phyloP scores from a whole-genome alignment of 345 rosid species.

The Salix koriyanagi region DNA sequence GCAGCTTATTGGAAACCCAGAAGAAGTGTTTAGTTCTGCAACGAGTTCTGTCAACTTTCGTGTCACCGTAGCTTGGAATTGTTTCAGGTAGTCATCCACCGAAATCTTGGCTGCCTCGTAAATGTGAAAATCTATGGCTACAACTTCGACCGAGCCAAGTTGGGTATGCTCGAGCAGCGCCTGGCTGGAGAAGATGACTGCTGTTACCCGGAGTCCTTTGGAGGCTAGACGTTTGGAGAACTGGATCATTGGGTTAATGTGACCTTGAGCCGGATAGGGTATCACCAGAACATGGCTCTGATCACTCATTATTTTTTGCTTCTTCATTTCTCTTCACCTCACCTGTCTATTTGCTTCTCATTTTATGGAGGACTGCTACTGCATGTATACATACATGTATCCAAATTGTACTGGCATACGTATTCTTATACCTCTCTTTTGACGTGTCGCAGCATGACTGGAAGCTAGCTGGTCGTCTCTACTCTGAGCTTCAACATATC shows the following conservation, averaged over 20 bases:
- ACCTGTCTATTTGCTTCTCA: not conserved
- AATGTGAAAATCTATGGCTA: slow-evolving; percentile 28
- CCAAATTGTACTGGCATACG: too few relatives aligned
- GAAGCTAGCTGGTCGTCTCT: too few relatives aligned
- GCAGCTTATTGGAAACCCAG: not conserved
- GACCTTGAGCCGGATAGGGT: slow-evolving; percentile 50
- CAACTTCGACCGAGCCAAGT: slow-evolving; percentile 20
- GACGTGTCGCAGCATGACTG: too few relatives aligned
- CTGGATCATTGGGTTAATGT: slow-evolving; percentile 53
- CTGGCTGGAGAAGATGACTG: slow-evolving; percentile 20
- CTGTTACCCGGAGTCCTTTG: slow-evolving; percentile 43
- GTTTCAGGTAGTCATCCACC: not conserved
- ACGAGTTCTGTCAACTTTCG: slow-evolving; percentile 29
- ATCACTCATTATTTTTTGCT: slow-evolving; percentile 14
- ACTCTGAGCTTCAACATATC: too few relatives aligned
- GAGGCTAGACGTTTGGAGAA: slow-evolving; percentile 52
- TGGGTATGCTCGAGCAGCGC: slow-evolving; percentile 15
- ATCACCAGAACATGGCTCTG: slow-evolving; percentile 32
- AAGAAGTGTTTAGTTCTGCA: not conserved
- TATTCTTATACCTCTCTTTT: too few relatives aligned
- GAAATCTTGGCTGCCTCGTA: slow-evolving; percentile 10
- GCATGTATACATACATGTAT: not conserved
- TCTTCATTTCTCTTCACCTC: not conserved
- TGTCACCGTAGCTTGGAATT: slow-evolving; percentile 22
- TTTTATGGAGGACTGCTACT: not conserved